phyloP scores from a whole-genome alignment of 1,284 basidiomycete genomes.

The Tilletia walkeri region DNA sequence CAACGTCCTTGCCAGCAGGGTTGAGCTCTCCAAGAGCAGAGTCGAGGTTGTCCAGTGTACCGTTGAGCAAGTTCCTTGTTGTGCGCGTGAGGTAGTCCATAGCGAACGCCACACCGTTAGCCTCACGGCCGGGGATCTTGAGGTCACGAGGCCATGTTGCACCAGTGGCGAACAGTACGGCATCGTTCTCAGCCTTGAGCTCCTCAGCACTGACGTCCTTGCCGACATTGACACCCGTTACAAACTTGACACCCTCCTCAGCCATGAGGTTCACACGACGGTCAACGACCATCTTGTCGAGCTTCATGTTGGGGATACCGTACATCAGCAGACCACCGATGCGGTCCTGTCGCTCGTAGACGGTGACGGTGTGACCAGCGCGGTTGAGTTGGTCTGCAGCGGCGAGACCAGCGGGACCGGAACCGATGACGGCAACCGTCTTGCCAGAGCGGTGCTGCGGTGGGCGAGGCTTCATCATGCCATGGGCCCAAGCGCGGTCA shows the following conservation, averaged over 20 bases:
- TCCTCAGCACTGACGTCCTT: slow-evolving; percentile 46
- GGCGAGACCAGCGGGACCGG: slow-evolving; percentile 50
- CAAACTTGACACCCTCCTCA: slow-evolving; percentile 49
- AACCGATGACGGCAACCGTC: slow-evolving; percentile 51
- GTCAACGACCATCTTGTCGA: slow-evolving; percentile 50
- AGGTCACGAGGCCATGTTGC: slow-evolving; percentile 54
- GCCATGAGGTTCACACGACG: slow-evolving; percentile 52
- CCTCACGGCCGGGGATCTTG: slow-evolving; percentile 50
- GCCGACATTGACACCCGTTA: slow-evolving; percentile 44
- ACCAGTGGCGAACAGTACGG: slow-evolving; percentile 49
- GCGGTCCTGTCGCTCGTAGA: slow-evolving; percentile 53
- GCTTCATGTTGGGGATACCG: slow-evolving; percentile 56
- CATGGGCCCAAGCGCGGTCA: slow-evolving; percentile 51
- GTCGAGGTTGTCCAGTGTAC: slow-evolving; percentile 44
- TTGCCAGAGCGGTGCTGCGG: slow-evolving; percentile 50
- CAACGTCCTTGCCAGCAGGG: slow-evolving; percentile 48
- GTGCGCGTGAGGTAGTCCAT: slow-evolving; percentile 52
- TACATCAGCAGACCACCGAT: slow-evolving; percentile 52
- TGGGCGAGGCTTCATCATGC: slow-evolving; percentile 49
- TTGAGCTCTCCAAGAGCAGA: slow-evolving; percentile 27
- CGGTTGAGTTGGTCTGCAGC: slow-evolving; percentile 52
- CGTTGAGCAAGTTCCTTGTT: slow-evolving; percentile 49
- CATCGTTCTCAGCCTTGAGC: slow-evolving; percentile 48
- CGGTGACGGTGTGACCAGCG: slow-evolving; percentile 52
- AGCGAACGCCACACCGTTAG: slow-evolving; percentile 53